phyloP scores from a whole-genome alignment of 352 stramenopile genomes.

The Phytophthora sojae region DNA sequence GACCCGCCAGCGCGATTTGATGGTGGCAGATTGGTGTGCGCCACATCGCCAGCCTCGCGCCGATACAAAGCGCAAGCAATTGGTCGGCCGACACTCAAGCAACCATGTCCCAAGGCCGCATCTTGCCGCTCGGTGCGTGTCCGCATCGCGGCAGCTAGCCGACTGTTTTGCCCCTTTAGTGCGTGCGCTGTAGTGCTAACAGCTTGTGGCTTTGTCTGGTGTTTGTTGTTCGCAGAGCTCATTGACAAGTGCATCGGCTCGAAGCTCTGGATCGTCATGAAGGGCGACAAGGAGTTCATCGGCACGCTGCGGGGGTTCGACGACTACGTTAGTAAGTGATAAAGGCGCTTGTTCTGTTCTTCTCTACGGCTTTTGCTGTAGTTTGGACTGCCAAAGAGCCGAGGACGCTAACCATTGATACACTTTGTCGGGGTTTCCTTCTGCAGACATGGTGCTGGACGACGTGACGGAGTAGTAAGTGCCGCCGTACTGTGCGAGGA shows the following conservation, averaged over 20 bases:
- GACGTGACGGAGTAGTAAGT: slow-evolving; percentile 95
- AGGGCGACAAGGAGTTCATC: slow-evolving; percentile 96
- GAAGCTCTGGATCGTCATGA: slow-evolving; percentile 99
- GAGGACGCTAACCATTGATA: neutral
- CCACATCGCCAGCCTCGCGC: slow-evolving; percentile 11
- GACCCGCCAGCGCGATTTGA: neutral
- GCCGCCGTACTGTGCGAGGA: neutral
- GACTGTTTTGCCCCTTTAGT: neutral
- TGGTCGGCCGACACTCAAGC: slow-evolving; percentile 23
- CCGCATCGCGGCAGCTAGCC: neutral
- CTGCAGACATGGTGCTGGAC: slow-evolving; percentile 92
- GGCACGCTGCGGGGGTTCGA: slow-evolving; percentile 96
- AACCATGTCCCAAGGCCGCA: slow-evolving; percentile 76
- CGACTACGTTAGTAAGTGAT: slow-evolving; percentile 95
- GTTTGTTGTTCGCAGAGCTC: slow-evolving; percentile 78
- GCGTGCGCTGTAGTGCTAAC: slow-evolving; percentile 5
- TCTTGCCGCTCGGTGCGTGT: slow-evolving; percentile 79
- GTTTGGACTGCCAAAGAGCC: neutral
- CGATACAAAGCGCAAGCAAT: slow-evolving; percentile 21
- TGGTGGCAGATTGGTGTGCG: slow-evolving; percentile 6
- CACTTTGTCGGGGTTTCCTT: too few species aligned
- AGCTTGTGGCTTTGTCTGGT: neutral
- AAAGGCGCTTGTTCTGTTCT: neutral
- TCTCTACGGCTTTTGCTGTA: neutral
- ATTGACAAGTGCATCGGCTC: slow-evolving; percentile 99